phyloP scores from a whole-genome alignment of 208 protist genomes.

The Leishmania tarentolae region DNA sequence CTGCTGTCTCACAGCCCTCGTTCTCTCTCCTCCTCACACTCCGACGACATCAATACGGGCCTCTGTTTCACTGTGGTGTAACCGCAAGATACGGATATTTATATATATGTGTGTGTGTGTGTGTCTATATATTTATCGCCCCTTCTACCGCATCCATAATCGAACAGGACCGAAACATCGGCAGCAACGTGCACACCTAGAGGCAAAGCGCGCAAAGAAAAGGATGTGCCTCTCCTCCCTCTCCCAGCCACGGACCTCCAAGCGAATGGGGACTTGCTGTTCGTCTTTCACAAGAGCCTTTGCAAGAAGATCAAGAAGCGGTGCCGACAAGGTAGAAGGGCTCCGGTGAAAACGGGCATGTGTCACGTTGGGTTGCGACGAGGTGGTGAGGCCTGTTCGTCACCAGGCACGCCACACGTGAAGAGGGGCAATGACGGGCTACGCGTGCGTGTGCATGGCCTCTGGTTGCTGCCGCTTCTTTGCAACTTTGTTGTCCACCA shows the following conservation, averaged over 20 bases:
- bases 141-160: neutral
- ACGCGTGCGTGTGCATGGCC: neutral
- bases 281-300: neutral
- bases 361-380: neutral
- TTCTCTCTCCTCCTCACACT: neutral
- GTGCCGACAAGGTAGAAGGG: neutral
- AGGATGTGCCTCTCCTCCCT: neutral
- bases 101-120: too few relatives aligned
- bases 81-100: too few relatives aligned
- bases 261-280: neutral
- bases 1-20: neutral
- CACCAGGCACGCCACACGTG: neutral
- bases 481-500: neutral
- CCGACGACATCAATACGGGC: neutral
- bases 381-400: neutral
- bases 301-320: neutral
- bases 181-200: too few relatives aligned
- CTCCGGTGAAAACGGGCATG: neutral
- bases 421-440: neutral
- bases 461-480: neutral
- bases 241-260: neutral
- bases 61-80: neutral
- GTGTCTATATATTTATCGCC: neutral
- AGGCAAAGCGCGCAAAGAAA: neutral
- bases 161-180: neutral